Evolutionary conservation across 2,329 filamentous ascomycete genomes (phyloP).

Genomic region (Cordyceps militaris): DNA sequence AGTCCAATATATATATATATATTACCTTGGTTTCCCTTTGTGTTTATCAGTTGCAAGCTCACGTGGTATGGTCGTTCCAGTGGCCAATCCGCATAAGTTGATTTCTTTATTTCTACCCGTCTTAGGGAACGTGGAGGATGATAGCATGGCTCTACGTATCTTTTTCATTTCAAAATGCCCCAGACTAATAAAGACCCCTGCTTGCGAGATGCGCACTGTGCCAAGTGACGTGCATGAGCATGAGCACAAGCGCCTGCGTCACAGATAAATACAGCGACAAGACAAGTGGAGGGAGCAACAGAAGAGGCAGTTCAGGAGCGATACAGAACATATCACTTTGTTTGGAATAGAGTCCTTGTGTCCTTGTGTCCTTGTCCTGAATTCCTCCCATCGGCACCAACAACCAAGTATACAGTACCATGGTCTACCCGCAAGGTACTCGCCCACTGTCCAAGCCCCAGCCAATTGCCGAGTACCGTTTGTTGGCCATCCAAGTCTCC

Average conservation of each 20-base stretch:
- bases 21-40: too few species aligned
- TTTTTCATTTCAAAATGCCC: not conserved
- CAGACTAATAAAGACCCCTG: conserved; percentile 3
- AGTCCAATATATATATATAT: too few species aligned
- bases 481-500: not conserved
- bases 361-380: too few species aligned
- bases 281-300: not conserved
- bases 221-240: not conserved
- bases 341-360: too few species aligned
- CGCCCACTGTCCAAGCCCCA: not conserved
- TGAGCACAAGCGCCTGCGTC: not conserved
- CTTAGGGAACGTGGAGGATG: not conserved
- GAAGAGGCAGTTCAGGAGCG: not conserved
- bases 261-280: not conserved
- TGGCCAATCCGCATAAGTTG: too few species aligned
- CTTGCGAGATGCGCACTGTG: not conserved
- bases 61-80: too few species aligned
- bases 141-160: not conserved
- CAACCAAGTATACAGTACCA: not conserved
- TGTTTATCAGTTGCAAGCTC: too few species aligned
- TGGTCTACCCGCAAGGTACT: not conserved
- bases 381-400: too few species aligned
- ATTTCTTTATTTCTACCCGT: too few species aligned
- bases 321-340: too few species aligned
- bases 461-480: not conserved